Percentiles rank a stretch among this genome's conserved stretches.
These are phyloP conservation scores for Stemphylium lycopersici DNA, from an alignment of 2,329 filamentous ascomycete species.

Conservation along the genomic window DNA sequence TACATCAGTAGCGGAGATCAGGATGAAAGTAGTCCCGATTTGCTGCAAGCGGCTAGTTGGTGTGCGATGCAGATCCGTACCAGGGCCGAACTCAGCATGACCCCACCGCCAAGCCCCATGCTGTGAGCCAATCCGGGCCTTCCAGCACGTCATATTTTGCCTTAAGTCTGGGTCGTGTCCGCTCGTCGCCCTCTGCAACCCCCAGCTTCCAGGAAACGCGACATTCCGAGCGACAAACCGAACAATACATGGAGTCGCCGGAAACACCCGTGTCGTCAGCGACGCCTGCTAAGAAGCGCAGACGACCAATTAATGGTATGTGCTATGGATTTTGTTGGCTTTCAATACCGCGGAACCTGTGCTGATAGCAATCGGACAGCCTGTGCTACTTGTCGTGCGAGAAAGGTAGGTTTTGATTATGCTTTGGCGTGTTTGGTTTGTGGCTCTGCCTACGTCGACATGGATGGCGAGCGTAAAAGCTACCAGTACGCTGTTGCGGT, in stretches of 20 bases:
- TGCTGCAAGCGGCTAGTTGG: background rate
- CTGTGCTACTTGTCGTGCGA: constrained; percentile 26
- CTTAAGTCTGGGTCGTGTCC: constrained; percentile 18
- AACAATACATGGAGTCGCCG: constrained; percentile 17
- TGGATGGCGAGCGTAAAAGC: background rate
- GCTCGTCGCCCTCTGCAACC: constrained; percentile 13
- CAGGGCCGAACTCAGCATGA: constrained; percentile 3
- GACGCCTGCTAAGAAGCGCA: constrained; percentile 28
- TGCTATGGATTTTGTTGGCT: background rate
- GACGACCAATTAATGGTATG: constrained; percentile 36
- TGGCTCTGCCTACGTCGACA: background rate
- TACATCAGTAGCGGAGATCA: background rate
- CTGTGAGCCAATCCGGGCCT: constrained; percentile 12
- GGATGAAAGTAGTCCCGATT: background rate
- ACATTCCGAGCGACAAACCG: constrained; percentile 21
- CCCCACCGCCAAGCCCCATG: constrained; percentile 7
- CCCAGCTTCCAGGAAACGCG: constrained; percentile 11
- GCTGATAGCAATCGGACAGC: constrained; percentile 18
- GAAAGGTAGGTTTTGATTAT: constrained; percentile 17
- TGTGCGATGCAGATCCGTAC: background rate
- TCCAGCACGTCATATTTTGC: constrained; percentile 20
- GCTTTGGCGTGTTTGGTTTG: background rate
- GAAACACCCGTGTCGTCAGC: constrained; percentile 16
- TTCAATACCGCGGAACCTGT: background rate
- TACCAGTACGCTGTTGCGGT: background rate